These are phyloP conservation scores for Gastrolobium bilobum DNA, from an alignment of 306 rosid species.

Conservation along the genomic window DNA sequence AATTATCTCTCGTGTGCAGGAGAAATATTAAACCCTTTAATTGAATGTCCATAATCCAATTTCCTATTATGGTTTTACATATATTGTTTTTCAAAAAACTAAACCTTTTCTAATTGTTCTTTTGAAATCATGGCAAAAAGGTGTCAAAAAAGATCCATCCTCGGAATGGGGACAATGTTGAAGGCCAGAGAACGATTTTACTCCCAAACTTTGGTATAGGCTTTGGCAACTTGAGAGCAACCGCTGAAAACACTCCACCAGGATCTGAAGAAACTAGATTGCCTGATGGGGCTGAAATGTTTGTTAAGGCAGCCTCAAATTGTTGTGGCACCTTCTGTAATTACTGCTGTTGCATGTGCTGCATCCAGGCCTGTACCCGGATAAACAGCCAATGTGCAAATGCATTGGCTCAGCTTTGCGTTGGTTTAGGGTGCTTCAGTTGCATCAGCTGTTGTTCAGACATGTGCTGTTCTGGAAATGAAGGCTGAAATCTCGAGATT, in stretches of 20 bases:
- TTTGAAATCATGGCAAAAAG: conserved; percentile 38
- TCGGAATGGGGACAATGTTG: conserved; percentile 37
- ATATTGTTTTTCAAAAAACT: conserved; percentile 5
- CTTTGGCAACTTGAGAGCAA: conserved; percentile 80
- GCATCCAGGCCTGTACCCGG: conserved; percentile 61
- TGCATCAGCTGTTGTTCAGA: conserved; percentile 72
- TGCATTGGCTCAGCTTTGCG: conserved; percentile 66
- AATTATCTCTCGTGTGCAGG: too few relatives aligned
- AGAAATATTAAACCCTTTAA: too few relatives aligned
- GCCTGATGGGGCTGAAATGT: conserved; percentile 74
- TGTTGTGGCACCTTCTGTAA: conserved; percentile 64
- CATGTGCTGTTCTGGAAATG: conserved; percentile 56
- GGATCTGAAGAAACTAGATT: conserved; percentile 61
- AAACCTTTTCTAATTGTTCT: conserved; percentile 15
- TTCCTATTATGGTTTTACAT: conserved; percentile 7
- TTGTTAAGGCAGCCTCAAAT: conserved; percentile 67
- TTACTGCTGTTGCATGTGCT: conserved; percentile 79
- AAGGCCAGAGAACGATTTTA: conserved; percentile 49
- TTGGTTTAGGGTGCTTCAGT: conserved; percentile 70
- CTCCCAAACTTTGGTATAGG: conserved; percentile 64
- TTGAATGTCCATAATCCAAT: neutral
- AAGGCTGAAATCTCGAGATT: conserved; percentile 33
- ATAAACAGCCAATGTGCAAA: conserved; percentile 70
- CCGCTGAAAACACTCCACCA: conserved; percentile 69
- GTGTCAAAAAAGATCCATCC: conserved; percentile 49